Evolutionary conservation across 805 yeast genomes (phyloP).

Genomic region (Candida vaughaniae): DNA sequence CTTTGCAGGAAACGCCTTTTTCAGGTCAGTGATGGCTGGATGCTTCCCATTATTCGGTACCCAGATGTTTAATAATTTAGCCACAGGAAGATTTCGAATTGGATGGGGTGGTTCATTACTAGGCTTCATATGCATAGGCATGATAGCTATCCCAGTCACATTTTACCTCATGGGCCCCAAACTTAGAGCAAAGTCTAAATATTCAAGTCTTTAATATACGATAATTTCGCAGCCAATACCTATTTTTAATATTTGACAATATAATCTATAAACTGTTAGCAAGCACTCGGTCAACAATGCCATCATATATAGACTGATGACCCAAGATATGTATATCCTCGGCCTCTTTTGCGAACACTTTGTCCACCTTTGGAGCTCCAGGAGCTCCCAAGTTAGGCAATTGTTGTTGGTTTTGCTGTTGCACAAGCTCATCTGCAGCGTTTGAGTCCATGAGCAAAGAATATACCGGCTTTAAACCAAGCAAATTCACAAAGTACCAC

Average conservation of each 20-base stretch:
- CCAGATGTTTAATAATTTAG: constrained; percentile 49
- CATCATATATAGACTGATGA: constrained; percentile 51
- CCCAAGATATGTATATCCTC: constrained; percentile 67
- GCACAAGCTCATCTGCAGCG: constrained; percentile 44
- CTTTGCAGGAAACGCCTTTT: constrained; percentile 56
- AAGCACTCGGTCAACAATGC: constrained; percentile 59
- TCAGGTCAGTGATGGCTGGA: constrained; percentile 54
- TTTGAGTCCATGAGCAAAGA: constrained; percentile 62
- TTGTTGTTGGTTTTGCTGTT: constrained; percentile 39
- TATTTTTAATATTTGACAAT: too few relatives aligned
- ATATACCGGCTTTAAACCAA: constrained; percentile 81
- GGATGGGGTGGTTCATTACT: constrained; percentile 67
- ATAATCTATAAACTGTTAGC: too few relatives aligned
- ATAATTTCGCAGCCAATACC: too few relatives aligned
- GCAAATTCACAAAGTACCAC: constrained; percentile 88
- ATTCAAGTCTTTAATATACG: too few relatives aligned
- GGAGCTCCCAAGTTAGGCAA: constrained; percentile 49
- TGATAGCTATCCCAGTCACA: too few relatives aligned
- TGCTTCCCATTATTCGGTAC: constrained; percentile 55
- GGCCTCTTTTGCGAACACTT: constrained; percentile 65
- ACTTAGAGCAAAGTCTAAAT: too few relatives aligned
- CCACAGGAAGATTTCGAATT: constrained; percentile 51
- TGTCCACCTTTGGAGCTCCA: constrained; percentile 61
- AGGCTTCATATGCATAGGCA: constrained; percentile 64
- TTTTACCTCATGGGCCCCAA: too few relatives aligned